These are phyloP conservation scores for Lichenothelia convexa DNA, from an alignment of 495 filamentous ascomycete species.

Conservation along the genomic window DNA sequence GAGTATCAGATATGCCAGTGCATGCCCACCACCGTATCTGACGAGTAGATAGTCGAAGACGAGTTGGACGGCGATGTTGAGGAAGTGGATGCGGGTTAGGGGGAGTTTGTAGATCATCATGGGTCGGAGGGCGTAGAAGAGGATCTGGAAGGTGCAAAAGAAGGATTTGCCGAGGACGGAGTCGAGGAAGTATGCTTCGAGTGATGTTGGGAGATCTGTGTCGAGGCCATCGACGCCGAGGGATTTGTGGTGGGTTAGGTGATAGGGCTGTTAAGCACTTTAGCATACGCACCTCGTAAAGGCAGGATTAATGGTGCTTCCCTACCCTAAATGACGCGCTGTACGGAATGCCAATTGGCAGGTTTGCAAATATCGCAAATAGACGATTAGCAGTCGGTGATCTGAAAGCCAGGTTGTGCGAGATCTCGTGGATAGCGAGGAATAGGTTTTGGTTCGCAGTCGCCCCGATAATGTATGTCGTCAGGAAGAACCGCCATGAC, in stretches of 20 bases:
- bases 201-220: slow-evolving; percentile 80
- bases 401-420: slow-evolving; percentile 88
- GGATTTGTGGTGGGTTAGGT: slow-evolving; percentile 97
- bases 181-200: slow-evolving; percentile 88
- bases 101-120: slow-evolving; percentile 86
- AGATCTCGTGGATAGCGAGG: slow-evolving; percentile 97
- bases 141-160: slow-evolving; percentile 98
- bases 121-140: slow-evolving; percentile 98
- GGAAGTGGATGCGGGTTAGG: slow-evolving; percentile 64
- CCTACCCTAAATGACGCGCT: slow-evolving; percentile 79
- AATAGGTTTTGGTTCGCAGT: slow-evolving; percentile 98
- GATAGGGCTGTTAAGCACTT: slow-evolving; percentile 55
- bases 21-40: slow-evolving; percentile 32
- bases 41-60: slow-evolving; percentile 59
- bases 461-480: slow-evolving; percentile 83
- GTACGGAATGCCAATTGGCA: slow-evolving; percentile 91
- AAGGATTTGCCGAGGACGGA: slow-evolving; percentile 96
- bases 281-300: too few relatives aligned
- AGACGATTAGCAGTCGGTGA: slow-evolving; percentile 68
- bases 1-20: slow-evolving; percentile 60
- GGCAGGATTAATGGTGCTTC: neutral
- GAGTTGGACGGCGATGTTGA: slow-evolving; percentile 63
- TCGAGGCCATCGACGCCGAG: slow-evolving; percentile 93
- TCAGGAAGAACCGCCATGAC: slow-evolving; percentile 65
- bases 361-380: slow-evolving; percentile 80